Evolutionary conservation across 441 rosid genomes (phyloP).

Genomic region (Flueggea neowawraea): DNA sequence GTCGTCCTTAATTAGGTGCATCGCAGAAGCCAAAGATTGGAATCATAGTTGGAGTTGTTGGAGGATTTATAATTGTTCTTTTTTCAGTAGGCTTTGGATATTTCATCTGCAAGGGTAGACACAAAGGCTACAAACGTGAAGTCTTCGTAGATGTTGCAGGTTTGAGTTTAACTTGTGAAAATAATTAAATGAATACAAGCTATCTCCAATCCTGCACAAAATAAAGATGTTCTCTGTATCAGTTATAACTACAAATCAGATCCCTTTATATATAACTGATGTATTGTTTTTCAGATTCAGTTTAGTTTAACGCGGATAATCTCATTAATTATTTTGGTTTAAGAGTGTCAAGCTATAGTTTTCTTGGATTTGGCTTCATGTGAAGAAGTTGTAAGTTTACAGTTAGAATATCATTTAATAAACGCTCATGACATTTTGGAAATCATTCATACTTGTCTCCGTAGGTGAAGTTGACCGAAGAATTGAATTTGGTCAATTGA

Average conservation of each 20-base stretch:
- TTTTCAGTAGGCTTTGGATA: slow-evolving; percentile 54
- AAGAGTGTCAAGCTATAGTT: too few species aligned
- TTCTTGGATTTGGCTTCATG: too few species aligned
- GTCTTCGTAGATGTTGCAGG: slow-evolving; percentile 94
- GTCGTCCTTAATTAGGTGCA: slow-evolving; percentile 41
- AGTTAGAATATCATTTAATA: too few species aligned
- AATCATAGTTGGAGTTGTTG: slow-evolving; percentile 67
- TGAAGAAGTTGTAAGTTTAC: too few species aligned
- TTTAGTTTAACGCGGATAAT: too few species aligned
- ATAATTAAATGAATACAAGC: neutral
- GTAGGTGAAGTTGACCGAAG: slow-evolving; percentile 93
- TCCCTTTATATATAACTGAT: too few species aligned
- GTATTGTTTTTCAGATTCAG: too few species aligned
- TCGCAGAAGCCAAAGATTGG: slow-evolving; percentile 73
- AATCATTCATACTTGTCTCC: slow-evolving; percentile 7
- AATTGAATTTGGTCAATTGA: slow-evolving; percentile 92
- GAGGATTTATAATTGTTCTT: slow-evolving; percentile 56
- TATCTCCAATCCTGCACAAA: neutral
- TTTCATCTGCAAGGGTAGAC: slow-evolving; percentile 56
- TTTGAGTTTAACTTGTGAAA: slow-evolving; percentile 21
- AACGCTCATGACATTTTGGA: neutral
- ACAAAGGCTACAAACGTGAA: slow-evolving; percentile 66
- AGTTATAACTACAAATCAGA: too few species aligned
- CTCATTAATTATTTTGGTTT: too few species aligned
- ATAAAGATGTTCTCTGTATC: neutral